Percentiles rank a stretch among this genome's conserved stretches.
Evolutionary conservation across 768 basidiomycete species (phyloP).

Genomic region (Psilocybe subaeruginosa): DNA sequence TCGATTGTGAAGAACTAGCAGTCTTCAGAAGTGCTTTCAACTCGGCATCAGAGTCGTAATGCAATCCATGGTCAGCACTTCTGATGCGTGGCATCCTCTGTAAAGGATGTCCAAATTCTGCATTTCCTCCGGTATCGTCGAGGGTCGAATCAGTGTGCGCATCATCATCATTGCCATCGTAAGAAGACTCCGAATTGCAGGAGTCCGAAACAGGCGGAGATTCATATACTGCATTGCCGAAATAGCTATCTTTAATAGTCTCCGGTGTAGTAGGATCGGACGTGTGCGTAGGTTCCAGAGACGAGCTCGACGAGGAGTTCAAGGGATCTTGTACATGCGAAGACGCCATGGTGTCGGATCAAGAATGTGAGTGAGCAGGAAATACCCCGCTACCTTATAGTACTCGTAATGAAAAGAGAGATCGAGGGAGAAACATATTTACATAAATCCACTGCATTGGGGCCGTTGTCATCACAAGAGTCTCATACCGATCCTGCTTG

Average conservation of each 20-base stretch:
- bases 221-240: slow-evolving; percentile 23
- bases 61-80: slow-evolving; percentile 26
- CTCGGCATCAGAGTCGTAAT: slow-evolving; percentile 21
- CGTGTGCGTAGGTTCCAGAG: background rate
- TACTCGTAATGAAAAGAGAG: slow-evolving; percentile 5
- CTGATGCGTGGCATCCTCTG: slow-evolving; percentile 35
- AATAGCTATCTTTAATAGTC: slow-evolving; percentile 10
- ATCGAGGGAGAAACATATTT: slow-evolving; percentile 23
- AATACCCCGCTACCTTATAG: slow-evolving; percentile 1
- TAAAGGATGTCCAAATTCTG: slow-evolving; percentile 34
- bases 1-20: slow-evolving; percentile 20
- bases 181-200: slow-evolving; percentile 9
- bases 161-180: slow-evolving; percentile 17
- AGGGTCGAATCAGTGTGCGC: slow-evolving; percentile 34
- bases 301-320: background rate
- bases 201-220: slow-evolving; percentile 22
- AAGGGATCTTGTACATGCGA: background rate
- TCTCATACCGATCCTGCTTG: slow-evolving; percentile 11
- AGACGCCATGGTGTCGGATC: background rate
- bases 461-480: slow-evolving; percentile 5
- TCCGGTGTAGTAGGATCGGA: background rate
- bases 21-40: slow-evolving; percentile 23
- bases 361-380: background rate
- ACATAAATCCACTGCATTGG: background rate
- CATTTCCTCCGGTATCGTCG: slow-evolving; percentile 26